Percentiles rank a stretch among this genome's conserved stretches.
Conservation (phyloP, 257 asterid species). For the Solanum gracilifrons region DNA sequence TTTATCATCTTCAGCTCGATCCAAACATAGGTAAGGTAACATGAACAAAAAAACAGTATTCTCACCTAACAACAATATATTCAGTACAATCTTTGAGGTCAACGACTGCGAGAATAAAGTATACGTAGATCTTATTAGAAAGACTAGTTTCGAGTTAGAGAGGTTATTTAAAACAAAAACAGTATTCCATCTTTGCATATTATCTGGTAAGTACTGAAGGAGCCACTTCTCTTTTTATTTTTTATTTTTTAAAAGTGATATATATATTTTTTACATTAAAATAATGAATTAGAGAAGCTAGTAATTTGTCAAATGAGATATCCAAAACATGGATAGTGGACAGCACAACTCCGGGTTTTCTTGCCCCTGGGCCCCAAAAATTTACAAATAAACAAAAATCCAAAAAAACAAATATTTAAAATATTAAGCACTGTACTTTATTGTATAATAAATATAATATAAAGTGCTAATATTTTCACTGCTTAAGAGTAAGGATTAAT, state of each 20-base stretch:
- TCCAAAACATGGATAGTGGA: constrained; percentile 17
- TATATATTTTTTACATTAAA: not conserved
- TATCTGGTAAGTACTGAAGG: not conserved
- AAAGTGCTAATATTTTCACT: not conserved
- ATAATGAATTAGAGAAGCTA: not conserved
- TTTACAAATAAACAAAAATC: not conserved
- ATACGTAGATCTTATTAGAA: too few relatives aligned
- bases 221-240: not conserved
- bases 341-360: constrained; percentile 43
- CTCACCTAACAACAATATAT: too few relatives aligned
- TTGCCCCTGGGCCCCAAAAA: constrained; percentile 1
- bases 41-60: too few relatives aligned
- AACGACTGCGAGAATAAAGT: fast-evolving
- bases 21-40: too few relatives aligned
- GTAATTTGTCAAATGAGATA: not conserved
- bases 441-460: too few relatives aligned
- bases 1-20: too few relatives aligned
- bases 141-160: too few relatives aligned
- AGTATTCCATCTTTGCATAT: not conserved
- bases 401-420: not conserved
- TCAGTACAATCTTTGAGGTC: too few relatives aligned
- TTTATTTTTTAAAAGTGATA: not conserved
- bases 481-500: not conserved
- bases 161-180: not conserved
- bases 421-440: not conserved